Percentiles rank a stretch among this genome's conserved stretches.
These are phyloP conservation scores for Paecilomyces fulvus DNA, from an alignment of 2,329 filamentous ascomycete genomes.

Conservation along the genomic window DNA sequence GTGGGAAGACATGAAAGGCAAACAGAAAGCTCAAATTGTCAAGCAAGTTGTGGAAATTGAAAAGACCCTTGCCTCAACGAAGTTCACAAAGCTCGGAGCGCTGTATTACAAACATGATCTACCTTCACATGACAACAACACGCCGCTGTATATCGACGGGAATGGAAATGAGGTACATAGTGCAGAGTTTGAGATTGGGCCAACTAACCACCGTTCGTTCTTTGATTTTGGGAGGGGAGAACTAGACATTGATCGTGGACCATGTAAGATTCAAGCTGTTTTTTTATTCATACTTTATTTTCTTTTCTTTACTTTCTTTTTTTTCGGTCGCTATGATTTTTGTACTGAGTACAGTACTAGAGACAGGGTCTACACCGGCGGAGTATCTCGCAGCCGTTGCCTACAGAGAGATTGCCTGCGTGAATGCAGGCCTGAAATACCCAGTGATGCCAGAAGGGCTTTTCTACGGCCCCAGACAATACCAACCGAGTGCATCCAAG, in stretches of 20 bases:
- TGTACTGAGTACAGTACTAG: too few relatives aligned
- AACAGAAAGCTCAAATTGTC: constrained; percentile 13
- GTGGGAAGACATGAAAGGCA: constrained; percentile 12
- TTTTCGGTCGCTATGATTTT: too few relatives aligned
- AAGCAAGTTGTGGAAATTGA: constrained; percentile 12
- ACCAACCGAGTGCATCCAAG: constrained; percentile 9
- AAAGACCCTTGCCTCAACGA: constrained; percentile 9
- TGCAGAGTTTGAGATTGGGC: constrained; percentile 12
- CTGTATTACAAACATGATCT: too few relatives aligned
- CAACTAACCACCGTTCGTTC: constrained; percentile 12
- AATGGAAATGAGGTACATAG: constrained; percentile 9
- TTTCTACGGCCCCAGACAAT: constrained; percentile 11
- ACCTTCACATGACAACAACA: too few relatives aligned
- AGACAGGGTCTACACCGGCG: too few relatives aligned
- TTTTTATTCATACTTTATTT: too few relatives aligned
- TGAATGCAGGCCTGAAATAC: constrained; percentile 8
- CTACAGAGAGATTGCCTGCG: constrained; percentile 7
- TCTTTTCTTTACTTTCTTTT: too few relatives aligned
- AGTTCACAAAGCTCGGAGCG: constrained; percentile 11
- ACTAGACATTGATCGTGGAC: constrained; percentile 14
- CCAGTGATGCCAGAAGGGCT: constrained; percentile 11
- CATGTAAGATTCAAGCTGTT: constrained; percentile 10
- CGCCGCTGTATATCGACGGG: too few relatives aligned
- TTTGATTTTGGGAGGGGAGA: constrained; percentile 13
- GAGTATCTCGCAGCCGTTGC: not conserved